phyloP scores from a whole-genome alignment of 208 protist species.

The Wallacemonas collosoma region DNA sequence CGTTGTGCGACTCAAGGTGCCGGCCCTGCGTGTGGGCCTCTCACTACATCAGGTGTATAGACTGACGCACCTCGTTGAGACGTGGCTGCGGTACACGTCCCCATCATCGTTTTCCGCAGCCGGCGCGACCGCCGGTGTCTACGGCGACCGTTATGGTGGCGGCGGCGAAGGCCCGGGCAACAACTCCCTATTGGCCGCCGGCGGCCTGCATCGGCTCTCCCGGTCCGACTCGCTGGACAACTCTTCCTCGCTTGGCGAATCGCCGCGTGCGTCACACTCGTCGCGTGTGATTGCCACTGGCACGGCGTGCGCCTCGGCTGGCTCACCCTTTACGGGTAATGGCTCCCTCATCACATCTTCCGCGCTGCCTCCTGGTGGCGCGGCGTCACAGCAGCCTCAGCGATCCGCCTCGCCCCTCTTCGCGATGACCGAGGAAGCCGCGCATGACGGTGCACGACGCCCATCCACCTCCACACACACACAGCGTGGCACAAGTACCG shows the following conservation, averaged over 20 bases:
- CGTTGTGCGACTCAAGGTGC: conserved; percentile 78
- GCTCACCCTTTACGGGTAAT: too few species aligned
- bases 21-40: conserved; percentile 51
- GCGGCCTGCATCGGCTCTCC: background rate
- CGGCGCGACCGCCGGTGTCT: background rate
- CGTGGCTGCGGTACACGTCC: conserved; percentile 48
- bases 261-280: background rate
- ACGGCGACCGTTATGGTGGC: background rate
- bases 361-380: too few species aligned
- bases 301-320: background rate
- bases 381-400: background rate
- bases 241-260: conserved; percentile 1
- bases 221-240: conserved; percentile 10
- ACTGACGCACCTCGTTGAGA: conserved; percentile 74
- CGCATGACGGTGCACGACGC: background rate
- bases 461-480: background rate
- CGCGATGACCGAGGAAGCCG: background rate
- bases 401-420: conserved; percentile 7
- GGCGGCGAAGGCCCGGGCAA: background rate
- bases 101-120: background rate
- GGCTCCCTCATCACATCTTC: too few species aligned
- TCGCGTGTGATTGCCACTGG: background rate
- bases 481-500: background rate
- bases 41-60: conserved; percentile 81
- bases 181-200: background rate